Percentiles rank a stretch among this genome's conserved stretches.
Conservation (phyloP, 1,284 basidiomycete genomes). For the Irpex sp. region DNA sequence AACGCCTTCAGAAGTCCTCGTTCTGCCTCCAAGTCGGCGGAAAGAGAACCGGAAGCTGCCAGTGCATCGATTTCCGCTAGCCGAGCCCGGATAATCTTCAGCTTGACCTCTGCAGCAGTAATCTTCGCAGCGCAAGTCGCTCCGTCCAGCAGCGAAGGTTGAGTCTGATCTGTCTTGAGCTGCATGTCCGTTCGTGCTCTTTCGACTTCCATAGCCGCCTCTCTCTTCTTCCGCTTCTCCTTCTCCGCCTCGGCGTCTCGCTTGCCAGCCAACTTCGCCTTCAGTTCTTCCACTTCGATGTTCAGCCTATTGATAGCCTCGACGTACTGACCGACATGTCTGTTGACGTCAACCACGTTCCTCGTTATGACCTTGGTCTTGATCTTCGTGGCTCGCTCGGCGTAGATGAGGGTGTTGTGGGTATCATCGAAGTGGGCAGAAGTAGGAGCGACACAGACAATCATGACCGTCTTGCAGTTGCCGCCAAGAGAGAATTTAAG, state of each 20-base stretch:
- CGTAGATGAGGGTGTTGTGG: conserved; percentile 93
- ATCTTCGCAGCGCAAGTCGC: conserved; percentile 73
- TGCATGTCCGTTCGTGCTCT: conserved; percentile 67
- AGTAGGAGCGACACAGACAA: conserved; percentile 92
- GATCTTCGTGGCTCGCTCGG: conserved; percentile 94
- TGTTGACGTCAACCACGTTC: conserved; percentile 89
- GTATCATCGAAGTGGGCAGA: conserved; percentile 96
- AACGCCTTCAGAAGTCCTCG: conserved; percentile 65
- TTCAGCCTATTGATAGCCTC: conserved; percentile 90
- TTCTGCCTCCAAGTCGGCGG: conserved; percentile 67
- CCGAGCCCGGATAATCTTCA: conserved; percentile 60
- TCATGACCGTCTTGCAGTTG: conserved; percentile 98
- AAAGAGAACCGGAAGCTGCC: conserved; percentile 34
- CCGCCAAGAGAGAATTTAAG: conserved; percentile 96
- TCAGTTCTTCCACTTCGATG: conserved; percentile 79
- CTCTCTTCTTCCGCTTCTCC: conserved; percentile 56
- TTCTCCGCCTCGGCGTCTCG: conserved; percentile 56
- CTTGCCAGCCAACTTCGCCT: conserved; percentile 75
- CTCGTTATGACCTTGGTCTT: conserved; percentile 91
- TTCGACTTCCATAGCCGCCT: conserved; percentile 65
- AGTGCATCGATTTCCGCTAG: conserved; percentile 59
- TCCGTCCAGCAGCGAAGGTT: conserved; percentile 69
- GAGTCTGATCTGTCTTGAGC: conserved; percentile 61
- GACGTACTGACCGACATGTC: conserved; percentile 91
- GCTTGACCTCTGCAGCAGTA: conserved; percentile 67